Evolutionary conservation across 768 basidiomycete species (phyloP), one percentile per base, ranked within the genome.

Genomic region (Termitomyces sp.): DNA sequence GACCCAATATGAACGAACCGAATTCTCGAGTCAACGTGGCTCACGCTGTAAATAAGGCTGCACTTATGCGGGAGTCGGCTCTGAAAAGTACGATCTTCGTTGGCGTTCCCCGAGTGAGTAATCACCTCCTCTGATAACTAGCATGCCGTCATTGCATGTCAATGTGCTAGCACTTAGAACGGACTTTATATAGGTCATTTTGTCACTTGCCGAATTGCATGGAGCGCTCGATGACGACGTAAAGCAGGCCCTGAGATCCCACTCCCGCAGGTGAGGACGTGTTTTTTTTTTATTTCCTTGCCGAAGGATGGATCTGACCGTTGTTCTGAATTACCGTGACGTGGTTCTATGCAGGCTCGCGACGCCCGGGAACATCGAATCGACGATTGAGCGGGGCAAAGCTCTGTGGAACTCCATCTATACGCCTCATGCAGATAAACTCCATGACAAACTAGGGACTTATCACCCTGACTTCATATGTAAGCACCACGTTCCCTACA

Each of bases 391-490:
- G 69, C 86, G 89, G 69, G 92, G 92, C 49, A 82, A 74, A 70
- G 78, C 74, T 53, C 80, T 96, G 64, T 96, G 94, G 92, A 80
- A 88, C 73, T 84, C 86, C 57, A 94, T 96, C 75, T 96, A 96
- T 74, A 79, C 85, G 73, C 94, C 94, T 72, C 91, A 94, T 79
- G 88, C 87, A 70, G 86, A 86, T 79, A 96, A 96, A 77, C 85
- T 96, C 71, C 84, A 92, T 76, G 79, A 86, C 78, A 96, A 94
- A 79, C 82, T 96, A 65, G 87, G 82, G 71, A 82, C 84, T 59
- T 92, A 93, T 78, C 94, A 96, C 75, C 94, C 94, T 63, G 94
- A 96, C 81, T 92, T 96, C 79, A 93, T 94, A 74, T 81, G 92
- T 94, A 75, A 79, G 91, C 86, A 69, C 47, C 72, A 72, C 70